Conservation (phyloP, 2,329 filamentous ascomycete species). For the Boeremia exigua region DNA sequence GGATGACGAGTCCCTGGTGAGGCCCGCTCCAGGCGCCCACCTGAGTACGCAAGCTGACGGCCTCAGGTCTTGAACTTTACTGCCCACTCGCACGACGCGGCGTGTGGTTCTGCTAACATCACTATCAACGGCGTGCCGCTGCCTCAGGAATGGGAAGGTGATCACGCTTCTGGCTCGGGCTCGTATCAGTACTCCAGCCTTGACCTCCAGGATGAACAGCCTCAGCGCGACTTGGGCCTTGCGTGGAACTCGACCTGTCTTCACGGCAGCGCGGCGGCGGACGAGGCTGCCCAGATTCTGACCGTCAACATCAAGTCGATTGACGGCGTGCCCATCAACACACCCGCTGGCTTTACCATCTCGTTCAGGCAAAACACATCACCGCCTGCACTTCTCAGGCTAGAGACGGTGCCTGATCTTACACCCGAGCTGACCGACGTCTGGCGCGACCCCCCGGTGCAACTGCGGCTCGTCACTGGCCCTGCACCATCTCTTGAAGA, state of each 20-base stretch:
- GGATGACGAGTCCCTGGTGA: conserved; percentile 51
- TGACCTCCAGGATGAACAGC: conserved; percentile 43
- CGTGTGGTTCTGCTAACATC: conserved; percentile 51
- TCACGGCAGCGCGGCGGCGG: conserved; percentile 34
- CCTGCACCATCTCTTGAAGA: conserved; percentile 42
- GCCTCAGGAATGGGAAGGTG: conserved; percentile 47
- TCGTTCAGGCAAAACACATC: conserved; percentile 48
- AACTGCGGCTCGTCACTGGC: conserved; percentile 39
- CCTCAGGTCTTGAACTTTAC: conserved; percentile 52
- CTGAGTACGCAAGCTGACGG: conserved; percentile 36
- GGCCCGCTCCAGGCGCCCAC: conserved; percentile 45
- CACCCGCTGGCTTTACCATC: conserved; percentile 47
- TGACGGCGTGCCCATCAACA: conserved; percentile 41
- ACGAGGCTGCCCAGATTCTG: conserved; percentile 46
- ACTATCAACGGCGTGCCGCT: conserved; percentile 51
- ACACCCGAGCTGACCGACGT: conserved; percentile 37
- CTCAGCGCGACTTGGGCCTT: conserved; percentile 46
- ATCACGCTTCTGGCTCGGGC: conserved; percentile 45
- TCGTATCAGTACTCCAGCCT: conserved; percentile 35
- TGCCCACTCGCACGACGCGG: conserved; percentile 45
- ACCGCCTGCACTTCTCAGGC: conserved; percentile 46
- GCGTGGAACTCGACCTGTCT: conserved; percentile 50
- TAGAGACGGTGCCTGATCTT: conserved; percentile 42
- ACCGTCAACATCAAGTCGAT: conserved; percentile 49
- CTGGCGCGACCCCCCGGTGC: conserved; percentile 47